Conservation (phyloP, 768 basidiomycete genomes). For the Podaxis rugospora region DNA sequence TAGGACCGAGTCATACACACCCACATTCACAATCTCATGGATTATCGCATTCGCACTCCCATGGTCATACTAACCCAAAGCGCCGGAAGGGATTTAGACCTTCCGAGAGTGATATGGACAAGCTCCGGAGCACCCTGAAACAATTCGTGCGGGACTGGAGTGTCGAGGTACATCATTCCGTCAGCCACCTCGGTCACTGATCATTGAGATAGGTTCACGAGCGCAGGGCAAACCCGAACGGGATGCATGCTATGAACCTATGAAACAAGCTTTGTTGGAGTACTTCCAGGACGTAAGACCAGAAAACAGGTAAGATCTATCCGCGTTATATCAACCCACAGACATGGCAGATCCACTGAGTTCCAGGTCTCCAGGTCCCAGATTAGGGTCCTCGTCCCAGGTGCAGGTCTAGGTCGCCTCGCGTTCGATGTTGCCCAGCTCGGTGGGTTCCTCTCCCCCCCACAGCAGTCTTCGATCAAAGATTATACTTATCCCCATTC, state of each 20-base stretch:
- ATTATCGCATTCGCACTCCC: slow-evolving; percentile 29
- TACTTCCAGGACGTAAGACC: slow-evolving; percentile 55
- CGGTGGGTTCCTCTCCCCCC: slow-evolving; percentile 39
- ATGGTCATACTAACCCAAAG: slow-evolving; percentile 21
- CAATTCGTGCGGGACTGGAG: slow-evolving; percentile 96
- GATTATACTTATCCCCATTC: not conserved
- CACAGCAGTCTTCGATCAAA: not conserved
- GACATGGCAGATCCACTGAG: slow-evolving; percentile 1
- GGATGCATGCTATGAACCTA: slow-evolving; percentile 74
- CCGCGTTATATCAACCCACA: not conserved
- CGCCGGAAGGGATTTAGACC: slow-evolving; percentile 37
- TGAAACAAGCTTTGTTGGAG: slow-evolving; percentile 66
- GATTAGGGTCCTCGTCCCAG: slow-evolving; percentile 81
- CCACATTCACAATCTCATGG: slow-evolving; percentile 19
- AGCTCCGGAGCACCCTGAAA: slow-evolving; percentile 86
- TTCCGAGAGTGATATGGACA: slow-evolving; percentile 81
- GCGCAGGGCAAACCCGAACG: slow-evolving; percentile 71
- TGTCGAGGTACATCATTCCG: slow-evolving; percentile 48
- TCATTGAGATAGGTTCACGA: not conserved
- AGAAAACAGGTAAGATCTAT: slow-evolving; percentile 45
- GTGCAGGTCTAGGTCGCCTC: slow-evolving; percentile 83
- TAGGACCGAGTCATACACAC: slow-evolving; percentile 16
- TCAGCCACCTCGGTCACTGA: not conserved
- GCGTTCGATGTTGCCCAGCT: slow-evolving; percentile 84
- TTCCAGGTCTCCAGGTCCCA: slow-evolving; percentile 32